A percentile compares a stretch with the other conserved stretches of the same genome.
These are phyloP conservation scores for Phialocephala sp. DNA, from an alignment of 2,329 filamentous ascomycete genomes.

Conservation along the genomic window DNA sequence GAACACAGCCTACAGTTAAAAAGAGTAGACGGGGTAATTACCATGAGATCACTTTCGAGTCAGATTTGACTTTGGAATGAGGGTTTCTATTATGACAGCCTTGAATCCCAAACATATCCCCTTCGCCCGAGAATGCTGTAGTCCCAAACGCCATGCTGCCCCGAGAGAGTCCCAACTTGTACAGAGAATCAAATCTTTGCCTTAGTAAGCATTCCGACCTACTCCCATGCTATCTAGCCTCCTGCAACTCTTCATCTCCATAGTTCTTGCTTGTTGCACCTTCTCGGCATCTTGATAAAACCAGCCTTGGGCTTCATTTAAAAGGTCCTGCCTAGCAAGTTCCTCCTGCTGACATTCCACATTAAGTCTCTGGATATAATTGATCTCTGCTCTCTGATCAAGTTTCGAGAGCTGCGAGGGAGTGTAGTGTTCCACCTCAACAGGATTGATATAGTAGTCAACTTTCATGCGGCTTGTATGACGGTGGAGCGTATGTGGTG, in stretches of 20 bases:
- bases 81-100: constrained; percentile 19
- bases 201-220: constrained; percentile 3
- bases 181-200: constrained; percentile 12
- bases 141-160: constrained; percentile 17
- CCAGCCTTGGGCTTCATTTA: constrained; percentile 73
- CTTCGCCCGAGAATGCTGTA: constrained; percentile 19
- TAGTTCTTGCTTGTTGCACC: constrained; percentile 53
- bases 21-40: neutral
- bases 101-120: constrained; percentile 10
- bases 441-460: constrained; percentile 84
- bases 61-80: neutral
- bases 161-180: constrained; percentile 6
- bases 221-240: constrained; percentile 56
- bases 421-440: constrained; percentile 74
- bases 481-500: constrained; percentile 77
- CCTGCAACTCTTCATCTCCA: constrained; percentile 65
- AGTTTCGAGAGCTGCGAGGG: constrained; percentile 73
- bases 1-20: too few species aligned
- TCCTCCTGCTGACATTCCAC: constrained; percentile 78
- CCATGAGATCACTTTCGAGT: neutral
- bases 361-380: constrained; percentile 70
- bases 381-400: constrained; percentile 77
- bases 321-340: constrained; percentile 56
- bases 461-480: constrained; percentile 73
- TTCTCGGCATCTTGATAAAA: constrained; percentile 69